phyloP scores from a whole-genome alignment of 129 eudicot species.

The Flaveria robusta region DNA sequence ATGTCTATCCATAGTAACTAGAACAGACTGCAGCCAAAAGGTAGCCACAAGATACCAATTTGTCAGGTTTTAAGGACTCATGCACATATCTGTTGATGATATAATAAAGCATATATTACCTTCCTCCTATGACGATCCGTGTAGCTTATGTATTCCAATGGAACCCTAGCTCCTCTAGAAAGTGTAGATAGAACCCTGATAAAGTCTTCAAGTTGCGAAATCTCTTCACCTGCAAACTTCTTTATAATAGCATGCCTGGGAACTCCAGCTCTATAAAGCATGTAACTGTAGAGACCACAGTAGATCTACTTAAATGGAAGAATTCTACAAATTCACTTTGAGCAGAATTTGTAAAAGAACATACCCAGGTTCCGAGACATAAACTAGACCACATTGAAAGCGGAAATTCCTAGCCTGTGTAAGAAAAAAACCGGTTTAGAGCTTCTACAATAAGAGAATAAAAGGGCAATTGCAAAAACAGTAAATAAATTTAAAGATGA shows the following conservation, averaged over 20 bases:
- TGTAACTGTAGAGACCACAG: conserved; percentile 50
- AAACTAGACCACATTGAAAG: conserved; percentile 92
- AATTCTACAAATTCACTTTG: not conserved
- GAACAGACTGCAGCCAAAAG: conserved; percentile 71
- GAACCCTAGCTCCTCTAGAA: conserved; percentile 82
- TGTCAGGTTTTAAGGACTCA: conserved; percentile 8
- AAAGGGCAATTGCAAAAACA: not conserved
- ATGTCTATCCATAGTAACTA: conserved; percentile 87
- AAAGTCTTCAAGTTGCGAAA: conserved; percentile 66
- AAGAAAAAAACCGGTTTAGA: conserved; percentile 17
- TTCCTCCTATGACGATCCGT: conserved; percentile 84
- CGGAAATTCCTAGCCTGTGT: conserved; percentile 96
- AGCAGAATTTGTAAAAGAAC: conserved; percentile 9
- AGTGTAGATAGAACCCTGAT: conserved; percentile 65
- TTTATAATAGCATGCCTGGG: conserved; percentile 89
- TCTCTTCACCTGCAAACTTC: conserved; percentile 87
- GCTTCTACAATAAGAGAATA: not conserved
- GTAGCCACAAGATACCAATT: conserved; percentile 1
- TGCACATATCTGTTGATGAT: not conserved
- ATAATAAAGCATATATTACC: conserved; percentile 42
- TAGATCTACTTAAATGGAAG: not conserved
- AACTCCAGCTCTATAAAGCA: conserved; percentile 89
- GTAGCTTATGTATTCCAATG: conserved; percentile 82
- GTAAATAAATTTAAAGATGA: conserved; percentile 9
- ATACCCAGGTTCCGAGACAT: conserved; percentile 94